A percentile compares a stretch with the other conserved stretches of the same genome.
These are phyloP conservation scores for Bruguiera hainesii DNA, from an alignment of 441 rosid species.

Conservation along the genomic window DNA sequence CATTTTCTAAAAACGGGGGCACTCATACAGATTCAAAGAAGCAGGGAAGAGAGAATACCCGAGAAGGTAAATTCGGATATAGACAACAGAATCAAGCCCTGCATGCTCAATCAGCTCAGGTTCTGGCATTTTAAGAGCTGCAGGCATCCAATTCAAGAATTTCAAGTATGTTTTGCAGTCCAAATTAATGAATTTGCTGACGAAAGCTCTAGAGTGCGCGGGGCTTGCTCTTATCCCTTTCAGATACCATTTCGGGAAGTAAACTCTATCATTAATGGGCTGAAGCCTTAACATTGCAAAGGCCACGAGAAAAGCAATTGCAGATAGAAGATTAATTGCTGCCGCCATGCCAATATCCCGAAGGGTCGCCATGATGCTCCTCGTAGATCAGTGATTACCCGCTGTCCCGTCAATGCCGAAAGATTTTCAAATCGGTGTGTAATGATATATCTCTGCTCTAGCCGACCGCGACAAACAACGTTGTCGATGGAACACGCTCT, in stretches of 20 bases:
- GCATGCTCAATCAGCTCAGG: slow-evolving; percentile 82
- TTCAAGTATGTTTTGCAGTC: slow-evolving; percentile 52
- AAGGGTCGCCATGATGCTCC: slow-evolving; percentile 50
- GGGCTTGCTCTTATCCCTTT: slow-evolving; percentile 75
- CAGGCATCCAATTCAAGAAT: slow-evolving; percentile 90
- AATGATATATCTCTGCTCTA: no score
- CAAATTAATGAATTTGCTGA: slow-evolving; percentile 52
- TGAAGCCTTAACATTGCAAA: slow-evolving; percentile 78
- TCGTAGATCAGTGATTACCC: slow-evolving; percentile 11
- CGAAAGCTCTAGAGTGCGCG: slow-evolving; percentile 43
- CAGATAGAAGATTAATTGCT: slow-evolving; percentile 60
- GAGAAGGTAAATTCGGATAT: slow-evolving; percentile 67
- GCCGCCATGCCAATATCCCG: slow-evolving; percentile 66
- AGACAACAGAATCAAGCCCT: slow-evolving; percentile 75
- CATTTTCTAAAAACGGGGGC: no score
- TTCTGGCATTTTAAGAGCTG: slow-evolving; percentile 74
- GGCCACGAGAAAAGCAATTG: slow-evolving; percentile 63
- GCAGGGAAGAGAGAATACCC: slow-evolving; percentile 37
- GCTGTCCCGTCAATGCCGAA: not conserved
- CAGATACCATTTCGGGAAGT: slow-evolving; percentile 79
- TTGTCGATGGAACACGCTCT: no score
- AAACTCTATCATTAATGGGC: slow-evolving; percentile 77
- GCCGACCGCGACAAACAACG: no score
- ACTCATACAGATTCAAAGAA: not conserved
- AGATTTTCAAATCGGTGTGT: slow-evolving; percentile 4